Evolutionary conservation across 148 eudicot species (phyloP).

Genomic region (Cornus kousa): DNA sequence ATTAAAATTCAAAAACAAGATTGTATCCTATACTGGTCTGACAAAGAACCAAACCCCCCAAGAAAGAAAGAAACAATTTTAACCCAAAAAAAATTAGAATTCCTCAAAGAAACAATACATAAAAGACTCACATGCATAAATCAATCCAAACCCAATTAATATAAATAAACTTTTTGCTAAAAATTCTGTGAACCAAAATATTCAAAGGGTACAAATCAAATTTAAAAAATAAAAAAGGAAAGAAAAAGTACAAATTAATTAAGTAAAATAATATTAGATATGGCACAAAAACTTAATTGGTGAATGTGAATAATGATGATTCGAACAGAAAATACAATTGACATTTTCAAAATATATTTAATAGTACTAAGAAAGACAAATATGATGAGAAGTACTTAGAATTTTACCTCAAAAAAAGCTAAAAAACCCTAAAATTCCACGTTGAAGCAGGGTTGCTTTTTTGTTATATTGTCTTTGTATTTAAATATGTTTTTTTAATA

Average conservation of each 20-base stretch:
- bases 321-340: background rate
- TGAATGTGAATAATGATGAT: background rate
- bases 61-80: background rate
- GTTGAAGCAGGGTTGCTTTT: constrained; percentile 5
- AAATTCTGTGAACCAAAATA: background rate
- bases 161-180: background rate
- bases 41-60: no score
- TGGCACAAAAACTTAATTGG: no score
- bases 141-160: constrained; percentile 9
- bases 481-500: background rate
- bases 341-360: background rate
- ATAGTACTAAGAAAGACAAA: background rate
- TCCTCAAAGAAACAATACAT: background rate
- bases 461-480: background rate
- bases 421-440: constrained; percentile 10
- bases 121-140: background rate
- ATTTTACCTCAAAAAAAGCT: constrained; percentile 21
- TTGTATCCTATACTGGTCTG: no score
- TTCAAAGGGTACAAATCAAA: background rate
- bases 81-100: background rate
- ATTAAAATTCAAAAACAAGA: background rate
- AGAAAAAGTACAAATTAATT: background rate
- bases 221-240: background rate
- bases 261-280: background rate
- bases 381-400: constrained; percentile 2